A percentile compares a stretch with the other conserved stretches of the same genome.
These are phyloP conservation scores for Umbelopsis sp. DNA, from an alignment of 192 early-diverging fungal species.

Conservation along the genomic window DNA sequence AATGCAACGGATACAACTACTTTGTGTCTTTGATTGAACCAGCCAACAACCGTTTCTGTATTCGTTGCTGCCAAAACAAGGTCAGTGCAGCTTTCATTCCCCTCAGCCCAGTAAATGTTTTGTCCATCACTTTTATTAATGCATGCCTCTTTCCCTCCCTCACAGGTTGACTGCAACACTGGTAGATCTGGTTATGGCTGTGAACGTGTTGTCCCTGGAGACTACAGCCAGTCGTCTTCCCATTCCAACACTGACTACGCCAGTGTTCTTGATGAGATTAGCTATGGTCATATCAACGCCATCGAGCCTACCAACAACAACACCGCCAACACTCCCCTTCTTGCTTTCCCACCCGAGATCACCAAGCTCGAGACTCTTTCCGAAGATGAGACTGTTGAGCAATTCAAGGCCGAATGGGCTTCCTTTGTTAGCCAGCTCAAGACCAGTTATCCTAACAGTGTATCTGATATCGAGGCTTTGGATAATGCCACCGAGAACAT, in stretches of 20 bases:
- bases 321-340: constrained; percentile 16
- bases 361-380: constrained; percentile 2
- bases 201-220: constrained; percentile 41
- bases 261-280: constrained; percentile 20
- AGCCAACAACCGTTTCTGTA: constrained; percentile 30
- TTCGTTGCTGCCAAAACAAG: constrained; percentile 40
- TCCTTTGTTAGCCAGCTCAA: constrained; percentile 11
- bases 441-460: constrained; percentile 23
- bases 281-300: background rate
- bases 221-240: constrained; percentile 32
- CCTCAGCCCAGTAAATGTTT: background rate
- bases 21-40: constrained; percentile 42
- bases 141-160: background rate
- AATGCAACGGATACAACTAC: constrained; percentile 31
- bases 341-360: constrained; percentile 18
- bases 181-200: constrained; percentile 48
- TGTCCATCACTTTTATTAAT: background rate
- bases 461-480: constrained; percentile 19
- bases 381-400: background rate
- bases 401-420: constrained; percentile 26
- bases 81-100: background rate
- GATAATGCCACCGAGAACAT: constrained; percentile 2
- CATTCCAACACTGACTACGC: constrained; percentile 18
- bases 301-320: constrained; percentile 4
- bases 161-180: constrained; percentile 29